A percentile compares a stretch with the other conserved stretches of the same genome.
phyloP scores from a whole-genome alignment of 805 yeast species.

The Metschnikowia shivogae region DNA sequence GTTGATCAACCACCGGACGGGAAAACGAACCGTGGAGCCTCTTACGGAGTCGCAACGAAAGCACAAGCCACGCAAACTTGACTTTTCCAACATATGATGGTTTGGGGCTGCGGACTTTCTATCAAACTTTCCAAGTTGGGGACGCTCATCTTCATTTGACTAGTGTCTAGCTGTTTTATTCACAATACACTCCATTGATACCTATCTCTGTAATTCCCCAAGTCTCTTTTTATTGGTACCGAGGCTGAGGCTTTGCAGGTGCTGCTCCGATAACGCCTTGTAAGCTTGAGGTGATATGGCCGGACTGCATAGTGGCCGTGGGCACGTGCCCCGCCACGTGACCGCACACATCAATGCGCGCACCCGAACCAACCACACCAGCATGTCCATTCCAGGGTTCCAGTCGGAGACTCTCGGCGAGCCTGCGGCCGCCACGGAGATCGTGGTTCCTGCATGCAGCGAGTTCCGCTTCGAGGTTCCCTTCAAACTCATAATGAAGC shows the following conservation, averaged over 20 bases:
- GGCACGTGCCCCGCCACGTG: not conserved
- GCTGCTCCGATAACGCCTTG: too few relatives aligned
- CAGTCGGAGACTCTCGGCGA: conserved; percentile 3
- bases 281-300: too few relatives aligned
- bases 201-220: too few relatives aligned
- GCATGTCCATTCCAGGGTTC: conserved; percentile 18
- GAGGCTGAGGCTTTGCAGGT: too few relatives aligned
- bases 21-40: conserved; percentile 28
- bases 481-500: conserved; percentile 43
- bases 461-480: conserved; percentile 81
- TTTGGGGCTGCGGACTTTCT: too few relatives aligned
- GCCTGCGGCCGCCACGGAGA: conserved; percentile 12
- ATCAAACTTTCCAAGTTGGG: too few relatives aligned
- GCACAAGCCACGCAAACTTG: conserved; percentile 37
- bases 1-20: conserved; percentile 39
- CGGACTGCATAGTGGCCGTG: not conserved
- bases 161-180: too few relatives aligned
- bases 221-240: too few relatives aligned
- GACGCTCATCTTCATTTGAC: too few relatives aligned
- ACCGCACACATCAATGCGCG: not conserved
- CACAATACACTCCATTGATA: too few relatives aligned
- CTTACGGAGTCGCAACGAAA: conserved; percentile 28
- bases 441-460: conserved; percentile 33
- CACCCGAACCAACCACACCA: not conserved
- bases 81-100: conserved; percentile 17